Conservation (phyloP, 2,329 filamentous ascomycete genomes). For the Curvularia verruculosa region DNA sequence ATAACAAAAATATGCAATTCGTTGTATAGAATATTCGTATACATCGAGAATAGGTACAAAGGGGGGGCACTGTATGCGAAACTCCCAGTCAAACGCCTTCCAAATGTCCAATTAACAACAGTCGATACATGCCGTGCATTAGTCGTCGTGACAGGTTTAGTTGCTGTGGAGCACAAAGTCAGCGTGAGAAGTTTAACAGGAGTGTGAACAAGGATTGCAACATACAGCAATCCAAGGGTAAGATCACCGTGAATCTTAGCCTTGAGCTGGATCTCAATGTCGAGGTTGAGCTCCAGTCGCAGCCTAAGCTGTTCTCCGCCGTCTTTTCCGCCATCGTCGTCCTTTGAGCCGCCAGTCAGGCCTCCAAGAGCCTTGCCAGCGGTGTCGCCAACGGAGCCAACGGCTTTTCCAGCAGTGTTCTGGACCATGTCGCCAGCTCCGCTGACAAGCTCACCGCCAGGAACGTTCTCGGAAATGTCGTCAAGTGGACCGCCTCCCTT, state of each 20-base stretch:
- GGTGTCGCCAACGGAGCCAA: constrained; percentile 53
- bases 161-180: constrained; percentile 34
- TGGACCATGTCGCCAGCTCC: constrained; percentile 63
- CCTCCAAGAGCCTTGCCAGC: constrained; percentile 55
- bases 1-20: background rate
- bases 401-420: constrained; percentile 61
- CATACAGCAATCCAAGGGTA: constrained; percentile 62
- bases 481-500: constrained; percentile 58
- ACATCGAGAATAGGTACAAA: constrained; percentile 25
- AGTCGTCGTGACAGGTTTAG: constrained; percentile 27
- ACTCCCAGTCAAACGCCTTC: constrained; percentile 34
- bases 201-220: constrained; percentile 10
- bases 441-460: constrained; percentile 59
- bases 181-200: constrained; percentile 15
- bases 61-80: constrained; percentile 33
- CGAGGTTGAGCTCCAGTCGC: constrained; percentile 65
- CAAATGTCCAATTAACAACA: constrained; percentile 16
- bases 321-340: constrained; percentile 32
- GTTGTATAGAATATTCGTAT: constrained; percentile 18
- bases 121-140: constrained; percentile 22
- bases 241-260: constrained; percentile 69
- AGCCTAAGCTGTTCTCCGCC: constrained; percentile 61
- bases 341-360: constrained; percentile 53
- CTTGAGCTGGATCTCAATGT: constrained; percentile 68
- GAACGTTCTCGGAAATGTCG: constrained; percentile 61